Evolutionary conservation across 1,139 yeast species (phyloP), one percentile per base, ranked within the genome.

Genomic region (Protomyces arabidopsidicola): DNA sequence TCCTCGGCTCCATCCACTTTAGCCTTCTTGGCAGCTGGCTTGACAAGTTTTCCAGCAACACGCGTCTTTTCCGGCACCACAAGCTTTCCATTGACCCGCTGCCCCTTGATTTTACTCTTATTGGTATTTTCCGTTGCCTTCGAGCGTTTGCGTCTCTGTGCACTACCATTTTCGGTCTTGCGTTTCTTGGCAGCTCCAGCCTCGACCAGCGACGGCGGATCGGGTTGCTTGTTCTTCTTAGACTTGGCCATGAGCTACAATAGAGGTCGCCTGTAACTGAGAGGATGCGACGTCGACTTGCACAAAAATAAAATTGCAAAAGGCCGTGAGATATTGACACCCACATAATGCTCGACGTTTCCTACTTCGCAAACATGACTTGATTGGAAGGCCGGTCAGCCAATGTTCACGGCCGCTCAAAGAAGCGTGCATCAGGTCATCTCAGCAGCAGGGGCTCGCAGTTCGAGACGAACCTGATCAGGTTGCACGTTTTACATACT

Each of bases 61-160:
- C 62, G 42, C n/a, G 62, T 58, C 62, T 58, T 58, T 34, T 58
- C 62, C 6, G 62, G 62, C 5, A 58, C 62, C 18, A 58, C 53
- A 10, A 58, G 35, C 24, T 58, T 58, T n/a, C 62, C 62, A 42
- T 58, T 58, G 53, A 58, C 56, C 9, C 62, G 51, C 48, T 58
- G 62, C 10, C 62, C 62, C 31, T 58, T 51, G 42, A 58, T 52
- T 52, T 58, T 58, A 12, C 55, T 38, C 45, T 38, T 36, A 52
- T 58, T 58, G 31, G 55, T 18, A n/a, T 58, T 58, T 18, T 39
- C 62, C 10, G 42, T 58, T 6, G 20, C 12, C 53, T 52, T 58
- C 22, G 62, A 42, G 27, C 62, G 62, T 54, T 58, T 58, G 39
- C 51, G 45, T 20, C 39, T 58, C n/a, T 48, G 16, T 5, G 39